Percentiles rank a stretch among this genome's conserved stretches.
phyloP scores from a whole-genome alignment of 164 flowering plant genomes.

The Warburgia ugandensis region DNA sequence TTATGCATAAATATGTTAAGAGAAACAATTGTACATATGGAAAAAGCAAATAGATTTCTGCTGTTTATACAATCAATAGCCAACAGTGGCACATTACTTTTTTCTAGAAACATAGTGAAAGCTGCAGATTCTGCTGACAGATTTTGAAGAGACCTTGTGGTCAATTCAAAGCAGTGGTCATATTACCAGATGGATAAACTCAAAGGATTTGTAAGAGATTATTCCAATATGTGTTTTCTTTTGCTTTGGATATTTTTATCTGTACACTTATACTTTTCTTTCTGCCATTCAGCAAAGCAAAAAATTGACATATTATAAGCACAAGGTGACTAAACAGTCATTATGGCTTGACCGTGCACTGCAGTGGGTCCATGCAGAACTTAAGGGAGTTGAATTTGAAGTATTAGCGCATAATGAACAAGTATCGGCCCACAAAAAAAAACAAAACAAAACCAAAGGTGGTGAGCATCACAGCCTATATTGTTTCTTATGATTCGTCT shows the following conservation, averaged over 20 bases:
- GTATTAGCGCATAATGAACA: no score
- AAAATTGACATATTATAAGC: slow-evolving; percentile 16
- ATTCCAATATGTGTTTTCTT: neutral
- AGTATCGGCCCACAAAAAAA: no score
- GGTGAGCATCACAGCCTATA: no score
- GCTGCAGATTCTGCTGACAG: neutral
- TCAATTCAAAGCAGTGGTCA: slow-evolving; percentile 1
- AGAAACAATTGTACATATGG: no score
- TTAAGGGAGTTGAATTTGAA: slow-evolving; percentile 9
- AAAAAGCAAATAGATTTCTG: no score
- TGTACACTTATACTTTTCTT: neutral
- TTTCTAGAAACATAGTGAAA: neutral
- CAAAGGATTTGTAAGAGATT: slow-evolving; percentile 4
- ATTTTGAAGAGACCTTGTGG: slow-evolving; percentile 1
- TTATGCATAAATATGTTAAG: no score
- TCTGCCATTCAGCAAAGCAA: slow-evolving; percentile 1
- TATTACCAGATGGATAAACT: slow-evolving; percentile 2
- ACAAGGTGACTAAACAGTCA: slow-evolving; percentile 8
- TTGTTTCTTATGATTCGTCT: no score
- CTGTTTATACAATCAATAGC: no score
- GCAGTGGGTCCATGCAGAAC: neutral
- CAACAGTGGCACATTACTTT: no score
- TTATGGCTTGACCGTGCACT: slow-evolving; percentile 18
- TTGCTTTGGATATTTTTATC: neutral
- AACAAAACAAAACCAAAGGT: no score